Evolutionary conservation across 2,329 filamentous ascomycete species (phyloP).

Genomic region (Endoconidiophora polonica): DNA sequence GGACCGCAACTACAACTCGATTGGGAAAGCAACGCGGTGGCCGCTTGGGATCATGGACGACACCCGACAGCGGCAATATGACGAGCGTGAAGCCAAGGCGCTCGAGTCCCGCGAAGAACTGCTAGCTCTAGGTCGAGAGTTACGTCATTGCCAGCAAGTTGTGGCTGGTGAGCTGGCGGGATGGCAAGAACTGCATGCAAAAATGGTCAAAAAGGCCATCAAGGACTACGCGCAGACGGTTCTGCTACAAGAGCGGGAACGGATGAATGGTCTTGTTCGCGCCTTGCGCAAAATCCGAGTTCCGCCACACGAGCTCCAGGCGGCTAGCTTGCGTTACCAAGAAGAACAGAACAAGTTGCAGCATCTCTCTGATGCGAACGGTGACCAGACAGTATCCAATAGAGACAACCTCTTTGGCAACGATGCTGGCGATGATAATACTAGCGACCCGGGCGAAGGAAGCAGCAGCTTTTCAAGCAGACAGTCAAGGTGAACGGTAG

Average conservation of each 20-base stretch:
- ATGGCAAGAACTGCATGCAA: constrained; percentile 81
- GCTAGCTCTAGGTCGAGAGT: constrained; percentile 58
- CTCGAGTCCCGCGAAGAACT: constrained; percentile 53
- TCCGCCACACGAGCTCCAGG: background rate
- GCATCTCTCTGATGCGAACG: background rate
- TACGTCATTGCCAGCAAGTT: constrained; percentile 83
- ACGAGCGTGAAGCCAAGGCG: constrained; percentile 71
- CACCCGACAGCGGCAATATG: constrained; percentile 61
- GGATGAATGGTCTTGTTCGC: constrained; percentile 63
- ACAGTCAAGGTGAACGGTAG: too few species aligned
- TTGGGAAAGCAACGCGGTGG: constrained; percentile 63
- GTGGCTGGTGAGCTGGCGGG: constrained; percentile 82
- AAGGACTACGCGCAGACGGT: constrained; percentile 60
- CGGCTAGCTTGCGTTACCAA: background rate
- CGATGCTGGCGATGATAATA: background rate
- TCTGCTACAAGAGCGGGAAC: constrained; percentile 63
- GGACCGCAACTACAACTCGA: constrained; percentile 58
- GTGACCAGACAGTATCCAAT: background rate
- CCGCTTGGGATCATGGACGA: constrained; percentile 73
- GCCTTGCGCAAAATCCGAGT: constrained; percentile 48
- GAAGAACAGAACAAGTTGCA: background rate
- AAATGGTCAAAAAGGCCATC: constrained; percentile 57
- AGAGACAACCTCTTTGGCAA: background rate
- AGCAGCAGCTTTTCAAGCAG: too few species aligned
- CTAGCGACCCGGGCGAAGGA: background rate